These are phyloP conservation scores for Boletellus sp. DNA, from an alignment of 768 basidiomycete species.

Conservation along the genomic window DNA sequence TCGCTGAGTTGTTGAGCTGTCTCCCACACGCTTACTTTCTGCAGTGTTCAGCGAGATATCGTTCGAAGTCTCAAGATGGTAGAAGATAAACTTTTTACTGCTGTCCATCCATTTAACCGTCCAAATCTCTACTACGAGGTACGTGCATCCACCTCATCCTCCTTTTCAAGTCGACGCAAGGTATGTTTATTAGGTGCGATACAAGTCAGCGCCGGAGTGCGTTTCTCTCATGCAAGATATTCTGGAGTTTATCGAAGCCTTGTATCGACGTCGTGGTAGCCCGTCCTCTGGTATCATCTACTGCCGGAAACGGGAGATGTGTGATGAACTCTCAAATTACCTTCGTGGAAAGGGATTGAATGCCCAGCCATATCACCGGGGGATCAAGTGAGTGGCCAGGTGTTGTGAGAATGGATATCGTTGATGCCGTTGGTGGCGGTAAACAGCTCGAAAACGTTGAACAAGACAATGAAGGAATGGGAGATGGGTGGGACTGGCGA, in stretches of 20 bases:
- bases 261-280: conserved; percentile 56
- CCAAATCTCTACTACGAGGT: conserved; percentile 82
- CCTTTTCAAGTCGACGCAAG: not conserved
- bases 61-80: conserved; percentile 61
- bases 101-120: conserved; percentile 78
- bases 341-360: conserved; percentile 65
- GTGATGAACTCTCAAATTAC: conserved; percentile 62
- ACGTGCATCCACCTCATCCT: not conserved
- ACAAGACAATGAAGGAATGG: conserved; percentile 54
- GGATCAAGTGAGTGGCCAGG: conserved; percentile 44
- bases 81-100: conserved; percentile 51
- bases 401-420: not conserved
- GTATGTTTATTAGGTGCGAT: conserved; percentile 51
- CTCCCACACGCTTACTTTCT: conserved; percentile 3
- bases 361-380: conserved; percentile 72
- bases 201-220: conserved; percentile 50
- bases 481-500: conserved; percentile 51
- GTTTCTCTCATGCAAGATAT: conserved; percentile 61
- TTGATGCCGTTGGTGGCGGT: not conserved
- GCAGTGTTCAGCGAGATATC: conserved; percentile 74
- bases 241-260: conserved; percentile 57
- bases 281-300: conserved; percentile 75
- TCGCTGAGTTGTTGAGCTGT: not conserved
- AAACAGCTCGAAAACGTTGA: conserved; percentile 46
- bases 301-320: conserved; percentile 63